phyloP scores from a whole-genome alignment of 2,329 filamentous ascomycete species.

The Rhynchosporium graminicola region DNA sequence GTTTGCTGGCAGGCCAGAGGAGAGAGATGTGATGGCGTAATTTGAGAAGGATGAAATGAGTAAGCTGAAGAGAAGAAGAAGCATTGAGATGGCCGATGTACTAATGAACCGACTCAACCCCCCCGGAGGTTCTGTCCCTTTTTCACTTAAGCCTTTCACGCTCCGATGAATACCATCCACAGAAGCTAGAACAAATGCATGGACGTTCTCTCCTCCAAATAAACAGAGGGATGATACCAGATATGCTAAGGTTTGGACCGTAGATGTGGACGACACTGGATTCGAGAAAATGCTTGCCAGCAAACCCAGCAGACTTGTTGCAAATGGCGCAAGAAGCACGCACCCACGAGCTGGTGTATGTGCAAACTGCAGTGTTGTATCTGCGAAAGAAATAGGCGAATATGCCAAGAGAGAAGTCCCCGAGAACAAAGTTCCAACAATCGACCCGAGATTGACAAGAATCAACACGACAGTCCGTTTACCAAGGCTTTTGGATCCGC shows the following conservation, averaged over 20 bases:
- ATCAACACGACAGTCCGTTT: conserved; percentile 22
- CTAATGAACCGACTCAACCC: conserved; percentile 23
- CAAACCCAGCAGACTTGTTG: conserved; percentile 25
- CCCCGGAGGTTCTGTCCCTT: not conserved
- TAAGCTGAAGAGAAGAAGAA: conserved; percentile 14
- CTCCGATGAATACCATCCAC: conserved; percentile 13
- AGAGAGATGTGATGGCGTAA: conserved; percentile 17
- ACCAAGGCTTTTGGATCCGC: conserved; percentile 16
- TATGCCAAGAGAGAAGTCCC: conserved; percentile 30
- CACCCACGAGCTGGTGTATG: conserved; percentile 14
- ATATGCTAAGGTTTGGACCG: conserved; percentile 28
- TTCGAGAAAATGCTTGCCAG: conserved; percentile 23
- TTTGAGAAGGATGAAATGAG: conserved; percentile 13
- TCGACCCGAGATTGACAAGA: conserved; percentile 22
- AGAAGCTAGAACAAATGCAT: conserved; percentile 15
- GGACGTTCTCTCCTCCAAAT: conserved; percentile 21
- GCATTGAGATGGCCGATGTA: conserved; percentile 9
- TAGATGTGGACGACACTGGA: conserved; percentile 29
- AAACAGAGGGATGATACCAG: conserved; percentile 21
- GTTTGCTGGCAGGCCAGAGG: conserved; percentile 13
- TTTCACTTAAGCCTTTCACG: conserved; percentile 11
- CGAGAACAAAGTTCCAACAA: conserved; percentile 26
- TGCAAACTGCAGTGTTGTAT: conserved; percentile 18
- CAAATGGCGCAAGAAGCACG: conserved; percentile 22
- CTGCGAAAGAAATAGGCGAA: conserved; percentile 29